Evolutionary conservation across 441 rosid species (phyloP), one percentile per base, ranked within the genome.

Genomic region (Populus hybrid): DNA sequence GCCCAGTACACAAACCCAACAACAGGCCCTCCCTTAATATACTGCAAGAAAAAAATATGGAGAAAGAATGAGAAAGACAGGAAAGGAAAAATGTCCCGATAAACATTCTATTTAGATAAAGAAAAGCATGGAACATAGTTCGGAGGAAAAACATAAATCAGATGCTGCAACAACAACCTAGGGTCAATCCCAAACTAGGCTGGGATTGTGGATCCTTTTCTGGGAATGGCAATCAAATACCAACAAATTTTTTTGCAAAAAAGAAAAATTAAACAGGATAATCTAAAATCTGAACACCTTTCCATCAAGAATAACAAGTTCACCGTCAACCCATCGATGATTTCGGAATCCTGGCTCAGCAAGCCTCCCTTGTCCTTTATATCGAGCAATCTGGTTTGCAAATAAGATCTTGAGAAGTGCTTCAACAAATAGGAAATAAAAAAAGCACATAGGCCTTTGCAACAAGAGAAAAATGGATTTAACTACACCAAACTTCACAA

Each of bases 281-380:
- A 61, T 32, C 24, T 28, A 30, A 65, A 72, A 59, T 73, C 32
- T 11, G 14, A 14, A 65, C 74, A 95, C 99, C 99, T 95, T 95
- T 81, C 99, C 97, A 72, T 94, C 98, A 50, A 95, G 93, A 86
- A 95, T 88, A 79, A 95, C 94, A 81, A 95, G 94, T 89, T 95
- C 98, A 38, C 99, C 99, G 66, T 95, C 98, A 83, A 95, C 99
- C 99, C 99, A 95, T 84, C 92, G 87, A 40, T 97, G 97, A 75
- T 91, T 92, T 73, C 79, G 90, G 79, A 86, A 94, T 67, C 99
- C 99, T 57, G 94, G 94, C 76, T 94, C 98, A 71, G 98, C 95
- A 74, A 95, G 92, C 86, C 97, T 91, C 72, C 99, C 99, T 83
- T 95, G 97, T 71, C 98, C 99, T 88, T 84, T 92, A 83, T 95